Evolutionary conservation across 495 filamentous ascomycete genomes (phyloP).

Genomic region (Niebla homalea): DNA sequence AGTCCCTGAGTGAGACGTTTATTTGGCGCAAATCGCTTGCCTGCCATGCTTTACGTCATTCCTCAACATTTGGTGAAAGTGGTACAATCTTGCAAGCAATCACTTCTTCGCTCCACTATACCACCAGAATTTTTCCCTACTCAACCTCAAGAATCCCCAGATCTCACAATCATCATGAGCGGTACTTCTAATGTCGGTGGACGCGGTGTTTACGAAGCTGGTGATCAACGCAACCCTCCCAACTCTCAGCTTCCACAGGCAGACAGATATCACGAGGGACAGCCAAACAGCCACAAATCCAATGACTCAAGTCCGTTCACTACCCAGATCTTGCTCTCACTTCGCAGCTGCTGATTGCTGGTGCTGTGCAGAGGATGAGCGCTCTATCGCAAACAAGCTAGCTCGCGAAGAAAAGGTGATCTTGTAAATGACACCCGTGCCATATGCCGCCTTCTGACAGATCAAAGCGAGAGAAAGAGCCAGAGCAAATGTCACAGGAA

Average conservation of each 20-base stretch:
- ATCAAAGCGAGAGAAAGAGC: slow-evolving; percentile 26
- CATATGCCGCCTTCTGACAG: slow-evolving; percentile 5
- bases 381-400: slow-evolving; percentile 67
- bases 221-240: slow-evolving; percentile 58
- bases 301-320: slow-evolving; percentile 53
- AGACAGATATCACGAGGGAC: slow-evolving; percentile 54
- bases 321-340: background rate
- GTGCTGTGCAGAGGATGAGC: slow-evolving; percentile 50
- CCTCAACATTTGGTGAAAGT: no score
- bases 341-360: background rate
- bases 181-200: slow-evolving; percentile 41
- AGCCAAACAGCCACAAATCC: slow-evolving; percentile 47
- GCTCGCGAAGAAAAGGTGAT: slow-evolving; percentile 43
- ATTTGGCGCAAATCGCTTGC: no score
- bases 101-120: no score
- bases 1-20: no score
- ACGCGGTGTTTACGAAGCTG: slow-evolving; percentile 42
- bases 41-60: no score
- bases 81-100: no score
- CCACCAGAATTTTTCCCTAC: no score
- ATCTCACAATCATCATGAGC: slow-evolving; percentile 8
- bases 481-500: slow-evolving; percentile 32
- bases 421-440: background rate
- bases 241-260: slow-evolving; percentile 39
- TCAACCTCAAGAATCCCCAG: no score